Conservation (phyloP, 371 early-diverging fungal species). For the Mortierella sp. region DNA sequence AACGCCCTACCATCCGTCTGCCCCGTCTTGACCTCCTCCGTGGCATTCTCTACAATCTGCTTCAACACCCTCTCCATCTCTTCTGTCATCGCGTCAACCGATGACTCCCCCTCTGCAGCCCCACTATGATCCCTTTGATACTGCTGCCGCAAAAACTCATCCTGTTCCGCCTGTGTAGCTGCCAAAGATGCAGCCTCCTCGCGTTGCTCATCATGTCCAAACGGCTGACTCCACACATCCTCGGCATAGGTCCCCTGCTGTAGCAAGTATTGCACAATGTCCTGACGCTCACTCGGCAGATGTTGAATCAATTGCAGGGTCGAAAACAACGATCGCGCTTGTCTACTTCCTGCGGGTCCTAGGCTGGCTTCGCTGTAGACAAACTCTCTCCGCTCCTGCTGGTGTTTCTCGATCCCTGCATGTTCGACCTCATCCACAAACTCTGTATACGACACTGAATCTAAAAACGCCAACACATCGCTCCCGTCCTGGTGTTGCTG, state of each 20-base stretch:
- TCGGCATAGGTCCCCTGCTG: slow-evolving; percentile 48
- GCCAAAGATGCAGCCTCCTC: slow-evolving; percentile 37
- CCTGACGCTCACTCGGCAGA: slow-evolving; percentile 55
- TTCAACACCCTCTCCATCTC: slow-evolving; percentile 55
- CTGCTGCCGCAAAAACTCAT: slow-evolving; percentile 28
- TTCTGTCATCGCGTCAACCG: slow-evolving; percentile 26
- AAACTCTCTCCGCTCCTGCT: slow-evolving; percentile 41
- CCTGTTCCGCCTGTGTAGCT: slow-evolving; percentile 36
- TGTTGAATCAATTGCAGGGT: slow-evolving; percentile 41
- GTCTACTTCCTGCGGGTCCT: slow-evolving; percentile 9
- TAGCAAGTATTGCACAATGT: slow-evolving; percentile 46
- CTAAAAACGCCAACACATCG: slow-evolving; percentile 39
- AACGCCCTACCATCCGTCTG: slow-evolving; percentile 44
- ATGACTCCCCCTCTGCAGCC: background rate
- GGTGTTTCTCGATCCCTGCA: slow-evolving; percentile 40
- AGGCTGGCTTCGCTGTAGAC: slow-evolving; percentile 31
- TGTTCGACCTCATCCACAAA: slow-evolving; percentile 44
- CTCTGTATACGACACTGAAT: slow-evolving; percentile 49
- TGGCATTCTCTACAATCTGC: slow-evolving; percentile 44
- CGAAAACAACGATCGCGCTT: slow-evolving; percentile 15
- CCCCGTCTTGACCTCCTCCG: slow-evolving; percentile 34
- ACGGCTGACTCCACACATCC: slow-evolving; percentile 41
- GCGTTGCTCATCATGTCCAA: slow-evolving; percentile 26
- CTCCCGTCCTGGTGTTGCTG: slow-evolving; percentile 43
- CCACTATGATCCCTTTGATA: background rate